These are phyloP conservation scores for Linnemannia zychae DNA, from an alignment of 192 early-diverging fungal genomes.

Conservation along the genomic window DNA sequence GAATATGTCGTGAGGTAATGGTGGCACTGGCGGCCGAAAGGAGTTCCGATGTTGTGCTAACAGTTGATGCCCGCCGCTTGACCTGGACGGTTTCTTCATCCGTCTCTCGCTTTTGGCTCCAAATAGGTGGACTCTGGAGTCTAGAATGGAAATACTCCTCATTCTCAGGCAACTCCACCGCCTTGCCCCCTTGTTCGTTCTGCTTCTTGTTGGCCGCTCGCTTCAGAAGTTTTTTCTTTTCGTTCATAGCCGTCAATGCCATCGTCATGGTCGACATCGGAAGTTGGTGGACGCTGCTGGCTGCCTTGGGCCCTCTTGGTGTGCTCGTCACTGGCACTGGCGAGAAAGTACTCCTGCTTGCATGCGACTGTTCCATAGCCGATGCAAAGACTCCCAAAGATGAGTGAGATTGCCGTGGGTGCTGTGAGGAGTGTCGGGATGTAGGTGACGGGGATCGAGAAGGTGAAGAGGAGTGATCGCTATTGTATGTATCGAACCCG, in stretches of 20 bases:
- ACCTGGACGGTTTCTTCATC: background rate
- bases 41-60: background rate
- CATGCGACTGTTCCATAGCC: background rate
- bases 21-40: background rate
- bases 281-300: constrained; percentile 1
- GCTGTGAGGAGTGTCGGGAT: background rate
- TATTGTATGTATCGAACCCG: constrained; percentile 18
- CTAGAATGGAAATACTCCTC: background rate
- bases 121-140: constrained; percentile 18
- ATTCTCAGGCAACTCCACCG: background rate
- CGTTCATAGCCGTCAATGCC: constrained; percentile 47
- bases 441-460: constrained; percentile 20
- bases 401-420: background rate
- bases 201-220: constrained; percentile 17
- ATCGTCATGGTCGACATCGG: constrained; percentile 55
- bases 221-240: constrained; percentile 44
- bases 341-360: background rate
- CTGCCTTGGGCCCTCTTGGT: background rate
- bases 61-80: constrained; percentile 11
- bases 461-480: background rate
- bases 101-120: constrained; percentile 28
- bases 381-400: background rate
- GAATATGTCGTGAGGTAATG: constrained; percentile 1
- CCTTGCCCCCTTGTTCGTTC: constrained; percentile 5
- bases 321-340: background rate